Conservation (phyloP, 306 rosid species). For the Abrus precatorius region DNA sequence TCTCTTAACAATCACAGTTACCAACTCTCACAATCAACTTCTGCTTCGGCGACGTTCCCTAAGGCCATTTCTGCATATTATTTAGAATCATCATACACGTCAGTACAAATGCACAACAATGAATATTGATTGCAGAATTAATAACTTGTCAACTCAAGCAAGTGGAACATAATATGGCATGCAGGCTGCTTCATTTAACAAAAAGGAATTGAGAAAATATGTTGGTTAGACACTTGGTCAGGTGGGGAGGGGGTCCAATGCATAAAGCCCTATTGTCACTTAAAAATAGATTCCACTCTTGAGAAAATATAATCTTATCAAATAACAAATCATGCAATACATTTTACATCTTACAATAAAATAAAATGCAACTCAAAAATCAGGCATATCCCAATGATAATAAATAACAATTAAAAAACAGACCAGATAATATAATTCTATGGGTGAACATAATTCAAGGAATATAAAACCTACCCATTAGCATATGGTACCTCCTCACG, state of each 20-base stretch:
- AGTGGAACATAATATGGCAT: not conserved
- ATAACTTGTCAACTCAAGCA: not conserved
- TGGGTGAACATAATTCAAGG: conserved; percentile 6
- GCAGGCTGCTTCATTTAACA: not conserved
- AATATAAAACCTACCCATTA: conserved; percentile 72
- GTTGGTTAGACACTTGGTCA: not conserved
- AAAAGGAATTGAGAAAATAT: not conserved
- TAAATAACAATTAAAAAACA: not conserved
- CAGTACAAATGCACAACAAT: conserved; percentile 24
- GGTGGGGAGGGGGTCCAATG: not conserved
- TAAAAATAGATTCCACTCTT: not conserved
- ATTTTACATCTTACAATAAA: not conserved
- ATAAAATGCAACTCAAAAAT: not conserved
- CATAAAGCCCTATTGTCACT: not conserved
- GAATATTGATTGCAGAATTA: not conserved
- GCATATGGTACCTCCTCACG: conserved; percentile 91
- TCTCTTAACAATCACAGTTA: conserved; percentile 54
- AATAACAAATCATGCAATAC: not conserved
- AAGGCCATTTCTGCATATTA: conserved; percentile 79
- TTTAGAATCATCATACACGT: conserved; percentile 31
- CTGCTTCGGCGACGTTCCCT: conserved; percentile 95
- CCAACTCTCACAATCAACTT: conserved; percentile 63
- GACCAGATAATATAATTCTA: not conserved
- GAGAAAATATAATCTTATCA: not conserved
- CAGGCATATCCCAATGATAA: not conserved